These are phyloP conservation scores for Rhizopogon roseolus DNA, from an alignment of 768 basidiomycete species.

Conservation along the genomic window DNA sequence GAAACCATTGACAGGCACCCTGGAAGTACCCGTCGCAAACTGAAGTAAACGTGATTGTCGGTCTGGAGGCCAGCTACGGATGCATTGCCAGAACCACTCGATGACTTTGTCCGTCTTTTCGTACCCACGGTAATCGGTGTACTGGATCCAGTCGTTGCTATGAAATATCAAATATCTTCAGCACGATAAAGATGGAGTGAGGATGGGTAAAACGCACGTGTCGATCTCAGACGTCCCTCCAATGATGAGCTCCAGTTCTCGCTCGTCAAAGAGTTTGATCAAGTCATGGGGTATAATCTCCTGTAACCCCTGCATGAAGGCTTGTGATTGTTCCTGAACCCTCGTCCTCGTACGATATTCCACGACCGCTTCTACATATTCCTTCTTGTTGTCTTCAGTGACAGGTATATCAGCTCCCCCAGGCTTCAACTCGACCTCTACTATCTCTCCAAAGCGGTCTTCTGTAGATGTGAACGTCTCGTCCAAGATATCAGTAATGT, in stretches of 20 bases:
- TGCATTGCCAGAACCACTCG: conserved; percentile 95
- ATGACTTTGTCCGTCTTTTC: conserved; percentile 85
- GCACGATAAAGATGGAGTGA: background rate
- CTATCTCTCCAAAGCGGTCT: conserved; percentile 70
- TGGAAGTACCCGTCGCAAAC: conserved; percentile 85
- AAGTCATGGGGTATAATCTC: conserved; percentile 83
- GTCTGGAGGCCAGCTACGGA: conserved; percentile 87
- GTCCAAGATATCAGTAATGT: conserved; percentile 70
- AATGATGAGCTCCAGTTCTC: conserved; percentile 84
- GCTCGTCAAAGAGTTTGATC: conserved; percentile 86
- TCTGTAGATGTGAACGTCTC: conserved; percentile 70
- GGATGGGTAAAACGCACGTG: conserved; percentile 42
- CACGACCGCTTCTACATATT: conserved; percentile 74
- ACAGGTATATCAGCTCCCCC: conserved; percentile 58
- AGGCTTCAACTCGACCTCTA: conserved; percentile 61
- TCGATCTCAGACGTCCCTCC: conserved; percentile 93
- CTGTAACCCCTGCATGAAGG: conserved; percentile 81
- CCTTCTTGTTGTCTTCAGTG: conserved; percentile 73
- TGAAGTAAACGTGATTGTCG: conserved; percentile 82
- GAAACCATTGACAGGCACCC: conserved; percentile 89
- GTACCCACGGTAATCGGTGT: conserved; percentile 89
- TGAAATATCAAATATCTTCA: conserved; percentile 1
- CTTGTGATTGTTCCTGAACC: conserved; percentile 77
- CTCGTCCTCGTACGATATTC: conserved; percentile 80
- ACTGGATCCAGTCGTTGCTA: conserved; percentile 90